Evolutionary conservation across 2,329 filamentous ascomycete genomes (phyloP).

Genomic region (Colletotrichum sp.): DNA sequence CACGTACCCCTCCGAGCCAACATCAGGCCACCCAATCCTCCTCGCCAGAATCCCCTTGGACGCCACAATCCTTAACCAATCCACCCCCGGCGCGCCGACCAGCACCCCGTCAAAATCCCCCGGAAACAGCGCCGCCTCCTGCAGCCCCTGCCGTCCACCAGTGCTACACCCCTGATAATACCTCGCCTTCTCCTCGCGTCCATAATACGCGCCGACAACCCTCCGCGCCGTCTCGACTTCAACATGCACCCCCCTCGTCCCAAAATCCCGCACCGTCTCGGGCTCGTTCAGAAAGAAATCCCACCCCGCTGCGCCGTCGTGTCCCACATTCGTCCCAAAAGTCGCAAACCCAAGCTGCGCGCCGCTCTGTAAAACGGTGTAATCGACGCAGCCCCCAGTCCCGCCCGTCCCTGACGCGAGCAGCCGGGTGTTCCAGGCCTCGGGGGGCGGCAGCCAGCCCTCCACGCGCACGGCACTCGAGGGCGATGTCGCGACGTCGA

Average conservation of each 20-base stretch:
- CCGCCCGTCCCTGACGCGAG: neutral
- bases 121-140: neutral
- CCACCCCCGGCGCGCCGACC: conserved; percentile 49
- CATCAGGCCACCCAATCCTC: conserved; percentile 26
- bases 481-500: neutral
- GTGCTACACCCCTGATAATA: neutral
- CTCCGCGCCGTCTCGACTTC: neutral
- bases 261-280: neutral
- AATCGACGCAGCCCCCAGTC: neutral
- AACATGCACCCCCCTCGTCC: neutral
- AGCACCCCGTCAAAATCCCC: conserved; percentile 27
- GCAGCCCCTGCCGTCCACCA: neutral
- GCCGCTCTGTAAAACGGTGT: neutral
- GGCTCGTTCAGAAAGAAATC: neutral
- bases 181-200: neutral
- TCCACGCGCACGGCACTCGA: neutral
- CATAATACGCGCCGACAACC: neutral
- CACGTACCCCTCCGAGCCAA: conserved; percentile 48
- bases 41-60: neutral
- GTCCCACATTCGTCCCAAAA: neutral
- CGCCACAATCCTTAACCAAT: conserved; percentile 21
- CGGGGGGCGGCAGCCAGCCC: neutral
- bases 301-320: neutral
- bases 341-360: neutral
- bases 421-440: neutral